These are phyloP conservation scores for Boletus rubescentipes DNA, from an alignment of 768 basidiomycete genomes.

Conservation along the genomic window DNA sequence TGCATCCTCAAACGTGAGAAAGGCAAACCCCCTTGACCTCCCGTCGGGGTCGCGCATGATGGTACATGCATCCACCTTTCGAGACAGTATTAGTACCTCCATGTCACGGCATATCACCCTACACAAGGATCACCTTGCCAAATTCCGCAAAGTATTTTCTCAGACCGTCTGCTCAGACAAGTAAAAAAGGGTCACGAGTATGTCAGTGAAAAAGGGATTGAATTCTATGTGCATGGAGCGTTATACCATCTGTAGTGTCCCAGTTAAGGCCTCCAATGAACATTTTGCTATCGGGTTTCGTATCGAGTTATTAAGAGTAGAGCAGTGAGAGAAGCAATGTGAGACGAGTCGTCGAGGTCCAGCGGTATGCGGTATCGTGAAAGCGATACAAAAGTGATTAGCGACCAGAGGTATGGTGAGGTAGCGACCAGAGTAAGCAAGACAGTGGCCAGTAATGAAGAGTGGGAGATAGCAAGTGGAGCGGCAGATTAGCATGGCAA, in stretches of 20 bases:
- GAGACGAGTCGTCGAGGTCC: conserved; percentile 31
- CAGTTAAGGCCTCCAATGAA: conserved; percentile 90
- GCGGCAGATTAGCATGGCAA: conserved; percentile 30
- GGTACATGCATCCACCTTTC: conserved; percentile 73
- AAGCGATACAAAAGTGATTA: conserved; percentile 34
- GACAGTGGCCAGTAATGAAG: conserved; percentile 29
- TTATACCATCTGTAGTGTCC: conserved; percentile 88
- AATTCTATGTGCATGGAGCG: conserved; percentile 26
- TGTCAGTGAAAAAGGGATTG: conserved; percentile 28
- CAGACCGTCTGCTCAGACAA: conserved; percentile 49
- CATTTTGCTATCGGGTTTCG: conserved; percentile 67
- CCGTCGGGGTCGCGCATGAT: conserved; percentile 82
- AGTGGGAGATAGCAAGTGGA: conserved; percentile 22
- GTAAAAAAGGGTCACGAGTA: conserved; percentile 14
- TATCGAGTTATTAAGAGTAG: conserved; percentile 30
- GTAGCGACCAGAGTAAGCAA: conserved; percentile 33
- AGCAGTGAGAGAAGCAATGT: conserved; percentile 25
- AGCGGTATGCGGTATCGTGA: conserved; percentile 39
- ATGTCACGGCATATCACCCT: not conserved
- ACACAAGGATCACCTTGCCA: conserved; percentile 54
- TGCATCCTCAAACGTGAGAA: conserved; percentile 76
- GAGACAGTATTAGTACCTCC: conserved; percentile 13
- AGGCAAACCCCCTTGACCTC: conserved; percentile 81
- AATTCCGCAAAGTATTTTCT: conserved; percentile 77
- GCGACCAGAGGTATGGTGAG: conserved; percentile 36